Evolutionary conservation across 352 stramenopile species (phyloP).

Genomic region (Thalassiosira mediterranea): DNA sequence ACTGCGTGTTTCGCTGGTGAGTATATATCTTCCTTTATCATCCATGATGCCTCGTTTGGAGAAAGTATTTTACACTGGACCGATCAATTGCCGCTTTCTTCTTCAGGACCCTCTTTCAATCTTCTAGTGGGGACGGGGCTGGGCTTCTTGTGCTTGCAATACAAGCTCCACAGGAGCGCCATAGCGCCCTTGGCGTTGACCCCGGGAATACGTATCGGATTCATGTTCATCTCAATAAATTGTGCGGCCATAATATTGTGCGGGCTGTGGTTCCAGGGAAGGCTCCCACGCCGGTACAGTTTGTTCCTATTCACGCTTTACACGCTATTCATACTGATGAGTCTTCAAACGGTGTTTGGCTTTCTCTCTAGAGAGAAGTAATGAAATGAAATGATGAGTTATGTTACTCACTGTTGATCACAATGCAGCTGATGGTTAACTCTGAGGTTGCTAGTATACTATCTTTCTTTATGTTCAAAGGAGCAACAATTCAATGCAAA

Average conservation of each 20-base stretch:
- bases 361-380: no score
- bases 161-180: constrained; percentile 27
- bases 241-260: constrained; percentile 21
- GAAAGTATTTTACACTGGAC: no score
- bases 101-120: constrained; percentile 28
- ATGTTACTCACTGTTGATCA: no score
- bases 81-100: constrained; percentile 11
- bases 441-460: no score
- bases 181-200: constrained; percentile 30
- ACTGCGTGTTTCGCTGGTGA: constrained; percentile 47
- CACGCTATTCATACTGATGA: constrained; percentile 35
- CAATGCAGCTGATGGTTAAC: no score
- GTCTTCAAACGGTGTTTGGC: constrained; percentile 27
- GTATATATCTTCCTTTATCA: no score
- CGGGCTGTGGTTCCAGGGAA: constrained; percentile 32
- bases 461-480: no score
- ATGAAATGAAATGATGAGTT: no score
- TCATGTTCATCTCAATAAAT: constrained; percentile 27
- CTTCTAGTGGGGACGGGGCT: constrained; percentile 3
- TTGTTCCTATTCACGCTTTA: constrained; percentile 47
- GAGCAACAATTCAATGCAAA: no score
- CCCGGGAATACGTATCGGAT: constrained; percentile 11
- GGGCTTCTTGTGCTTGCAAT: constrained; percentile 4
- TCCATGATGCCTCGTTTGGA: constrained; percentile 42
- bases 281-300: constrained; percentile 39